Base-by-base conservation (phyloP, 1,284 basidiomycete genomes). In the Sanghuangporus sanghuang region DNA sequence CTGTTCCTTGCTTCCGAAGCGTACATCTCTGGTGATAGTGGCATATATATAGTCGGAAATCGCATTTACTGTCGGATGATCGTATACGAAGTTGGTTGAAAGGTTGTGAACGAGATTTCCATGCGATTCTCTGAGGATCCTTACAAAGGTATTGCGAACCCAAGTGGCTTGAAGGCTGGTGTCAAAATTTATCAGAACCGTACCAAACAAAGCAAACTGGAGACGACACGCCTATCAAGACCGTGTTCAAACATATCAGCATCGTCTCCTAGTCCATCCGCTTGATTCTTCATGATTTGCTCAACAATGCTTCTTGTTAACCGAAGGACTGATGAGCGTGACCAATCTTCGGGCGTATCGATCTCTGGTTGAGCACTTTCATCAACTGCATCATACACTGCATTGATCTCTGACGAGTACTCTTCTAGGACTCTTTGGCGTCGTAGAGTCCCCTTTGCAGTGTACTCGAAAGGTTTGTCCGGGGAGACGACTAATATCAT, bases 181-280 rank as follows among this genome's bases (percentile, higher is more conserved):
- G 6, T 9, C 49, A 23, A 48, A 18, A 18, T 40, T 3, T 14
- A 27, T 44, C 11, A 18, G 18, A 5, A 27, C 4, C 7, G 12
- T 27, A 38, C 40, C 14, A 40, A 12, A 6, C 40, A 54, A 12
- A 49, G 23, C 3, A 61, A 3, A 8, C 23, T 9, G 46, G 21
- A 21, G 23, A 35, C 14, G 16, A 39, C 68, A n/a, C 55, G 79
- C 79, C 78, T 79, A 65, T 81, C 79, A 61, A 76, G 76, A 6
- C 79, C 78, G 35, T 71, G 68, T 21, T 74, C 71, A 68, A 81
- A 81, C 6, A 81, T 66, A 62, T 81, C 78, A 12, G 69, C 74
- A 14, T 68, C 63, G 57, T 78, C 75, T 3, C 40, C 9, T 18
- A 67, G 55, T 7, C 12, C 5, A 36, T 16, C 23, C 12, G 18